Conservation (phyloP, 768 basidiomycete species). For the Lactifluus volemus region DNA sequence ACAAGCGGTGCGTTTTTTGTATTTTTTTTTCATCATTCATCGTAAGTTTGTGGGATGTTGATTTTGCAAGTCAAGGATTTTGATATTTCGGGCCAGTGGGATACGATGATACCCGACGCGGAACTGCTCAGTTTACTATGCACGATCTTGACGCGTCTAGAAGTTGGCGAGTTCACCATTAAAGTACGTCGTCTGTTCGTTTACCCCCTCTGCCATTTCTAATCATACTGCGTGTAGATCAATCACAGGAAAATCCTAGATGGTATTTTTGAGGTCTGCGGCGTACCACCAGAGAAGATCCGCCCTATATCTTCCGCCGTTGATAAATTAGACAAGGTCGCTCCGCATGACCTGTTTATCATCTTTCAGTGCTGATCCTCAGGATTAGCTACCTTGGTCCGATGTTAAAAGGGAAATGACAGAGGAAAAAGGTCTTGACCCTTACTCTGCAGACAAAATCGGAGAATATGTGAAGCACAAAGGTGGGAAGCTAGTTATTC, state of each 20-base stretch:
- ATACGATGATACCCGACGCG: conserved; percentile 95
- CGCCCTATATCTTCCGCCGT: conserved; percentile 92
- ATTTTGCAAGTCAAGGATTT: conserved; percentile 56
- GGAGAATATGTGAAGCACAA: conserved; percentile 96
- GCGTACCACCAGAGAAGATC: conserved; percentile 85
- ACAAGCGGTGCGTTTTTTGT: conserved; percentile 63
- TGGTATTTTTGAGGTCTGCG: conserved; percentile 94
- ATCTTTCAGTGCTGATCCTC: not conserved
- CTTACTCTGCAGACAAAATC: conserved; percentile 80
- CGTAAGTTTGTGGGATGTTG: not conserved
- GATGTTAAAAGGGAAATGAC: conserved; percentile 97
- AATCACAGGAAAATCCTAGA: conserved; percentile 97
- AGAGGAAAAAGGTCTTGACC: conserved; percentile 83
- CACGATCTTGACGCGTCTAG: conserved; percentile 71
- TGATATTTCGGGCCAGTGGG: conserved; percentile 88
- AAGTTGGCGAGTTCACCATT: conserved; percentile 91
- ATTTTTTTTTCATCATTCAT: too few relatives aligned
- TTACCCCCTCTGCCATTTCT: not conserved
- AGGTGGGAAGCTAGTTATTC: conserved; percentile 38
- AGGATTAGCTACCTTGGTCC: conserved; percentile 58
- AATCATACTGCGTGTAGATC: conserved; percentile 37
- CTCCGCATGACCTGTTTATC: too few relatives aligned
- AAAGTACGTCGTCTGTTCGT: conserved; percentile 45
- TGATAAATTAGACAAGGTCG: conserved; percentile 95
- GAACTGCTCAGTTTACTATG: conserved; percentile 79